Base-by-base conservation (phyloP, 2,329 filamentous ascomycete genomes). In the Didymella segeticola region DNA sequence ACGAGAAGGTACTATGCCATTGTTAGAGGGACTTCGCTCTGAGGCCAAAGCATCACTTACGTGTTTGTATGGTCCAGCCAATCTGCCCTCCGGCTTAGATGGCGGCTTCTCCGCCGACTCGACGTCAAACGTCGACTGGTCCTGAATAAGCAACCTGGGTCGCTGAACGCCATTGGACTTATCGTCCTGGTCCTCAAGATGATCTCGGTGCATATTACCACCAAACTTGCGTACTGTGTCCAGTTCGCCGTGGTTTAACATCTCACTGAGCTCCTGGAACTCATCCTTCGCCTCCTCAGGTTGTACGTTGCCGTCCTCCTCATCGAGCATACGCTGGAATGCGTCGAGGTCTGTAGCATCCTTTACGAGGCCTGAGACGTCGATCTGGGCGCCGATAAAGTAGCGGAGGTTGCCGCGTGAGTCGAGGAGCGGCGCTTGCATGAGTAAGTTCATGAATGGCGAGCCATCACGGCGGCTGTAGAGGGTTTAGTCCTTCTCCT, bases 381-480 rank as follows among this genome's bases (percentile, higher is more conserved):
- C 89, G 23, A 91, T 84, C 67, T 91, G 88, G 0, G 88, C 88
- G 20, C 89, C 89, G 48, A 91, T 84, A 64, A 85, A 86, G 68
- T 91, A 91, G 23, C 88, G 82, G 1, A 89, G 80, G 0, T 79
- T 78, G 2, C 89, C 89, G 15, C 83, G 81, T 37, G 83, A 88
- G 65, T 91, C 89, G 59, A 86, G 83, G 0, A 91, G 76, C 0
- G 88, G 89, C 1, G 88, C 86, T n/a, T 85, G 82, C 85, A 90
- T 89, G 20, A 91, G 78, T 2, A 92, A 79, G 57, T 91, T 92
- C 82, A 91, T 87, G 66, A 91, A 91, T 0, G 88, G 87, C 0
- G 87, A 89, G 0, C 89, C 89, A 62, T 91, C 89, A n/a, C 88
- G 84, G 26, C 88, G 83, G 65, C 83, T 85, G 30, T 46, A 11